Percentiles rank a stretch among this genome's conserved stretches.
These are phyloP conservation scores for Aspergillus incahuasiensis DNA, from an alignment of 495 filamentous ascomycete genomes.

Conservation along the genomic window DNA sequence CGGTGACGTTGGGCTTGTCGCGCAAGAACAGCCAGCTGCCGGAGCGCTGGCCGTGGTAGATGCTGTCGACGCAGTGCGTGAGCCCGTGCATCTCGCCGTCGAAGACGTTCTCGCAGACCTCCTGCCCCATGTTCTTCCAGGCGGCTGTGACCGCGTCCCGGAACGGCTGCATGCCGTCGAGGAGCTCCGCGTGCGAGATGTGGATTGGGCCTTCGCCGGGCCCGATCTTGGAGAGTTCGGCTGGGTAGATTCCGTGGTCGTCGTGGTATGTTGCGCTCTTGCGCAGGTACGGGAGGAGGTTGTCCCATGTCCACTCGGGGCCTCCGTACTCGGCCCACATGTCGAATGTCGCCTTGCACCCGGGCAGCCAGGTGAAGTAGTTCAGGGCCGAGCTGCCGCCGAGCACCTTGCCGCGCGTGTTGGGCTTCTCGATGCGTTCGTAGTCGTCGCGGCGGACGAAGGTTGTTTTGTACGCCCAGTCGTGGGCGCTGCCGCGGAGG, in stretches of 20 bases:
- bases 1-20: conserved; percentile 52
- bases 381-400: conserved; percentile 51
- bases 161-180: conserved; percentile 51
- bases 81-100: conserved; percentile 54
- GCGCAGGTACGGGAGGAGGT: conserved; percentile 45
- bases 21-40: conserved; percentile 48
- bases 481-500: conserved; percentile 43
- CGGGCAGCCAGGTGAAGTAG: conserved; percentile 56
- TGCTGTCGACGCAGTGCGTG: conserved; percentile 50
- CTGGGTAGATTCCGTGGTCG: conserved; percentile 34
- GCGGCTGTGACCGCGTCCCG: conserved; percentile 52
- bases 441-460: conserved; percentile 60
- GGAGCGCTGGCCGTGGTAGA: conserved; percentile 54
- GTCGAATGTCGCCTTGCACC: conserved; percentile 51
- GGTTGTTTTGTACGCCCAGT: conserved; percentile 62
- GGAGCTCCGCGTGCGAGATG: conserved; percentile 51
- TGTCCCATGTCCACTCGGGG: conserved; percentile 54
- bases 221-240: conserved; percentile 46
- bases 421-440: conserved; percentile 58
- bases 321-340: conserved; percentile 54
- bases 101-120: conserved; percentile 51
- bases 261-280: conserved; percentile 57
- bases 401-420: conserved; percentile 51
- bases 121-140: conserved; percentile 51
- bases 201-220: conserved; percentile 43